These are phyloP conservation scores for Rhizophagus sp. DNA, from an alignment of 192 early-diverging fungal species.

Conservation along the genomic window DNA sequence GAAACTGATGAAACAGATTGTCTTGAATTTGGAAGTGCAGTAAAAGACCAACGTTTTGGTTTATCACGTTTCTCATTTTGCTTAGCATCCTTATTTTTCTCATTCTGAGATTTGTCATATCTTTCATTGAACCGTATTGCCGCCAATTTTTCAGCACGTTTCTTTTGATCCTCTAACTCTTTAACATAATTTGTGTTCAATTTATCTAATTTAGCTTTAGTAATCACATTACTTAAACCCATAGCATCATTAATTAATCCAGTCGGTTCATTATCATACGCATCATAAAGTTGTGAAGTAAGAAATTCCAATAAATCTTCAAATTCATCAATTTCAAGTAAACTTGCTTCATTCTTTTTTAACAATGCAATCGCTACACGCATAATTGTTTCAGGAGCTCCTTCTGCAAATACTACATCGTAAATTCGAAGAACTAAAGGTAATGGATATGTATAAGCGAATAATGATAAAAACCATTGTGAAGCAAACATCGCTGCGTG, in stretches of 20 bases:
- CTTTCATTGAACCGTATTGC: conserved; percentile 50
- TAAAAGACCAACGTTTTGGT: conserved; percentile 28
- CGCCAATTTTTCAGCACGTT: conserved; percentile 47
- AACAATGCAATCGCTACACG: conserved; percentile 88
- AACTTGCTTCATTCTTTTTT: conserved; percentile 69
- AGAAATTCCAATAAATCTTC: conserved; percentile 83
- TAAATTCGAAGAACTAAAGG: conserved; percentile 87
- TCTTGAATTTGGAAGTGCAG: not conserved
- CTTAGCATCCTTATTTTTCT: conserved; percentile 19
- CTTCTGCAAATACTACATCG: conserved; percentile 91
- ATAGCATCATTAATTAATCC: conserved; percentile 81
- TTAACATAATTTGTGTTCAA: conserved; percentile 62
- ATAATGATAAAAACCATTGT: conserved; percentile 97
- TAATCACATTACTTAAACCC: conserved; percentile 64
- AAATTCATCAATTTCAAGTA: conserved; percentile 72
- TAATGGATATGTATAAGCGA: conserved; percentile 95
- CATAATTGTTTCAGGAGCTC: conserved; percentile 85
- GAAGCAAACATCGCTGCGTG: conserved; percentile 90
- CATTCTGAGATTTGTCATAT: conserved; percentile 29
- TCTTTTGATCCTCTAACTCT: conserved; percentile 54
- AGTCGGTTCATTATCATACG: conserved; percentile 60
- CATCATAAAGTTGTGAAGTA: conserved; percentile 79
- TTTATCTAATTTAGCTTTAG: conserved; percentile 69
- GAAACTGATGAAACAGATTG: not conserved
- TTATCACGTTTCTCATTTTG: conserved; percentile 25